A percentile compares a stretch with the other conserved stretches of the same genome.
These are phyloP conservation scores for Gleditsia sinensis DNA, from an alignment of 306 rosid species.

Conservation along the genomic window DNA sequence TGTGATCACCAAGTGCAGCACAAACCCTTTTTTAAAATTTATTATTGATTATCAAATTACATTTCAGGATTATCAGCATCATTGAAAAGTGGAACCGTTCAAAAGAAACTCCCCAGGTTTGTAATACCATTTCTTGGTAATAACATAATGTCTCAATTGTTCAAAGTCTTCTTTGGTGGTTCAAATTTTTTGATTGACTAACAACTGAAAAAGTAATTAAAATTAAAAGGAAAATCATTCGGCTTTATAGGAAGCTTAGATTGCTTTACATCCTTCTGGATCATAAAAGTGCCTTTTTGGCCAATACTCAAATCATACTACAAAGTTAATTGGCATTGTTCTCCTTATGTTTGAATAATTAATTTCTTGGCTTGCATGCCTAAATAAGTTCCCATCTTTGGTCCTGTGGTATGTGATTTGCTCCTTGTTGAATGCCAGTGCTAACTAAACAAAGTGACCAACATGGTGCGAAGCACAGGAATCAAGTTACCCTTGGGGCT, in stretches of 20 bases:
- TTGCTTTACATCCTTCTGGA: background rate
- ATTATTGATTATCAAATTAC: slow-evolving; percentile 36
- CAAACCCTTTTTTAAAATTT: no score
- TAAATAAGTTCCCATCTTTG: background rate
- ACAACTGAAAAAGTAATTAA: background rate
- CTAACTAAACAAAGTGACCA: background rate
- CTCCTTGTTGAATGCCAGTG: slow-evolving; percentile 14
- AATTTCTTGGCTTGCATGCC: slow-evolving; percentile 9
- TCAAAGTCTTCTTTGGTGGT: background rate
- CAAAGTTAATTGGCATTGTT: background rate
- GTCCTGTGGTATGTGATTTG: slow-evolving; percentile 1
- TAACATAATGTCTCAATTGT: slow-evolving; percentile 9
- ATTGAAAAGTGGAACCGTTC: slow-evolving; percentile 90
- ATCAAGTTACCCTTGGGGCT: background rate
- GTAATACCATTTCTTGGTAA: slow-evolving; percentile 30
- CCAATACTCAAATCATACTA: slow-evolving; percentile 7
- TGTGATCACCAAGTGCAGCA: slow-evolving; percentile 28
- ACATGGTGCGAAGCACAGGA: background rate
- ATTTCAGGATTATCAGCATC: slow-evolving; percentile 87
- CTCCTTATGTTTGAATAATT: slow-evolving; percentile 7
- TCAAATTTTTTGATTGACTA: background rate
- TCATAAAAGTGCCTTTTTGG: background rate
- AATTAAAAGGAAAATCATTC: slow-evolving; percentile 21
- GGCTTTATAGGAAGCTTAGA: no score
- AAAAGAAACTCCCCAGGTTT: slow-evolving; percentile 93